Base-by-base conservation (phyloP, 805 yeast species). In the Citeromyces nyonsensis region DNA sequence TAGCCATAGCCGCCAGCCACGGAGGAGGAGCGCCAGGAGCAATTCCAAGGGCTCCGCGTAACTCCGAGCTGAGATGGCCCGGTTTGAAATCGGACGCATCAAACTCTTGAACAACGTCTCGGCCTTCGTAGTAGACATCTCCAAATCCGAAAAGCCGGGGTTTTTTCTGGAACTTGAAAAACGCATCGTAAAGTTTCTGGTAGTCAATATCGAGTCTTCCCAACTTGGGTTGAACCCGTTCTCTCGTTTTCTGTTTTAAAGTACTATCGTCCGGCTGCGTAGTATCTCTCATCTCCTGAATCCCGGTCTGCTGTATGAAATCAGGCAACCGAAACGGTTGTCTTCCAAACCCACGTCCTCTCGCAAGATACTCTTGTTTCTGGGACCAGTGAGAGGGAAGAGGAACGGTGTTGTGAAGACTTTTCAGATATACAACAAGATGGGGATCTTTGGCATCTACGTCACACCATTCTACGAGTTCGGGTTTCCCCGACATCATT, bases 341-440 rank as follows among this genome's bases (percentile, higher is more conserved):
- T 42, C 73, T 73, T 34, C 74, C 85, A 14, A 72, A 39, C 1
- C 86, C 78, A 33, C 79, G 62, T 38, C 73, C 67, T 1, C 74
- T 62, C 1, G 84, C 57, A 3, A 85, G 53, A 42, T 75, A 85
- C 26, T 81, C 95, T 33, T 79, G 58, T 45, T 83, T 84, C 10
- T 66, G 55, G 33, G 70, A 71, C 98, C 98, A 88, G 51, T 85
- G 91, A 0, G 54, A 45, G 0, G 97, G 97, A 1, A 88, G 83
- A 2, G 73, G 81, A 1, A 86, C 74, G 2, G 57, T 63, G 40
- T 83, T 81, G 35, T 71, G 73, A 25, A 59, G 54, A 0, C 75
- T 56, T 47, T 86, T 88, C 32, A 88, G 50, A 14, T 63, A 57
- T 0, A 81, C 71, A 10, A 73, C 59, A 13, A 85, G 47, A 31